phyloP scores from a whole-genome alignment of 2,329 filamentous ascomycete species.

The Aschersonia sp. region DNA sequence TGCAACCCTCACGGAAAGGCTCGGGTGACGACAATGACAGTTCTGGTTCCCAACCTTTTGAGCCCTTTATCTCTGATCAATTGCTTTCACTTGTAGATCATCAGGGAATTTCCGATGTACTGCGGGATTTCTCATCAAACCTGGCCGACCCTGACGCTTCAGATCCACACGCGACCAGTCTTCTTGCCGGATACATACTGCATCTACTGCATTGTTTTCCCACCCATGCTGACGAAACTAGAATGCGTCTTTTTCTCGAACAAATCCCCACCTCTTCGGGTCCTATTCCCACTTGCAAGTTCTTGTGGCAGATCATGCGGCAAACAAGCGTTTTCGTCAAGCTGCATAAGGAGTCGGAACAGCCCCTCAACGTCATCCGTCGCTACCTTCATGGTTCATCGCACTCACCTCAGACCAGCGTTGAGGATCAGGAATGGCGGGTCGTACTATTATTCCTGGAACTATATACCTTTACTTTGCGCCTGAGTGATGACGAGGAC shows the following conservation, averaged over 20 bases:
- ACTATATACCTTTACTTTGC: conserved; percentile 81
- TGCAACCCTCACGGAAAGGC: conserved; percentile 5
- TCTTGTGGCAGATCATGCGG: conserved; percentile 59
- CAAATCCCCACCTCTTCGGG: conserved; percentile 29
- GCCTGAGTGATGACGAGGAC: conserved; percentile 92
- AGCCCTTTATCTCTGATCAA: conserved; percentile 48
- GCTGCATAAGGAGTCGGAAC: conserved; percentile 14
- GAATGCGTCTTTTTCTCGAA: conserved; percentile 76
- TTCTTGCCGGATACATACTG: conserved; percentile 74
- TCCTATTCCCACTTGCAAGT: conserved; percentile 43
- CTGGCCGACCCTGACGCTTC: conserved; percentile 15
- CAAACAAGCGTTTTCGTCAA: conserved; percentile 25
- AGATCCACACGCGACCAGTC: conserved; percentile 33
- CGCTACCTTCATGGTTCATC: conserved; percentile 17
- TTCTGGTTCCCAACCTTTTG: conserved; percentile 15
- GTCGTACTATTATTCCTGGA: conserved; percentile 84
- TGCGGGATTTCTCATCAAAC: conserved; percentile 18
- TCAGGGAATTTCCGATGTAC: conserved; percentile 46
- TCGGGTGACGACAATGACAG: conserved; percentile 1
- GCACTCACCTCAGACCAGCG: conserved; percentile 7
- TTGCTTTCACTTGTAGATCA: conserved; percentile 61
- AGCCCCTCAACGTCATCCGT: conserved; percentile 13
- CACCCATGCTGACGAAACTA: conserved; percentile 67
- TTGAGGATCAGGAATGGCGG: conserved; percentile 56
- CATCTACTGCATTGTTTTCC: conserved; percentile 80